Evolutionary conservation across 1,139 yeast genomes (phyloP), one percentile per base, ranked within the genome.

Genomic region (Yamadazyma dendronema): DNA sequence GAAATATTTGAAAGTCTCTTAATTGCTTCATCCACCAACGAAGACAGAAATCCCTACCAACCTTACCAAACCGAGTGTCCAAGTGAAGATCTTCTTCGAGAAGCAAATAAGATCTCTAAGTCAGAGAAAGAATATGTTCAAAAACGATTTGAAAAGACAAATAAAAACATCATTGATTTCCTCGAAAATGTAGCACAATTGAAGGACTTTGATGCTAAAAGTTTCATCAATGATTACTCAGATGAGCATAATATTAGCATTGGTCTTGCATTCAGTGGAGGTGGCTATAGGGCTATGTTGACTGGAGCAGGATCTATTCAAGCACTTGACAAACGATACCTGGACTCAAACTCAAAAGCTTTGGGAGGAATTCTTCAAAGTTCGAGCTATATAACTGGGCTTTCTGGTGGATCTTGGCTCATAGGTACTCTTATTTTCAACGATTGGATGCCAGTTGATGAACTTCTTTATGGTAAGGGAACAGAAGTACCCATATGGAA

Each of bases 221-320:
- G 44, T 5, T 67, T 65, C 42, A 53, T 68, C 17, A 44, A 54
- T 22, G 46, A 53, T 23, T 43, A 57, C 36, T 40, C 62, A 5
- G 37, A 51, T 2, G 30, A 44, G 4, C 65, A 60, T 41, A 67
- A 67, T 40, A 67, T 69, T 33, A 50, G 70, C 27, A 62, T 70
- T 23, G 75, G 72, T 0, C 47, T 70, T 34, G 67, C 74, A 2
- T 67, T 67, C 39, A 64, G 72, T 42, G 76, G 76, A 1, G 75
- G 76, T 27, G 74, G 75, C 1, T 69, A 67, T 44, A 53, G 76
- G 36, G 73, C 76, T 31, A 67, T 69, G 74, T 53, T 70, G 28
- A 47, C 52, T 27, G 74, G 74, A 4, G 75, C 74, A 0, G 76
- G 75, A 2, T 61, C 66, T 38, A 39, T 68, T 6, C 46, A 65